Evolutionary conservation across 2,329 filamentous ascomycete species (phyloP).

Genomic region (Sarocladium kiliense): DNA sequence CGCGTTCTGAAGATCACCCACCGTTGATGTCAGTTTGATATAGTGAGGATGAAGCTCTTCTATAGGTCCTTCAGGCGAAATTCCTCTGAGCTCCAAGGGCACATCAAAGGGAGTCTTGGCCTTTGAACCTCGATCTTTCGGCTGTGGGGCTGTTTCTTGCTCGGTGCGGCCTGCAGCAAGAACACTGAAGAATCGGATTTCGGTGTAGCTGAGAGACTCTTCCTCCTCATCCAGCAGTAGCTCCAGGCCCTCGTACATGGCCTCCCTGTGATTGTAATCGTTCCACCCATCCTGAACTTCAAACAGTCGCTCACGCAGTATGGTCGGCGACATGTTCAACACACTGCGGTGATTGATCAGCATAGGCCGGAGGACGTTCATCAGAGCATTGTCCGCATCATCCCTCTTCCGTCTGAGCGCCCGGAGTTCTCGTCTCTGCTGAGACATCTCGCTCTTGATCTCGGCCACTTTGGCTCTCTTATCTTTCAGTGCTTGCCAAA

Average conservation of each 20-base stretch:
- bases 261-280: conserved; percentile 31
- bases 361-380: conserved; percentile 32
- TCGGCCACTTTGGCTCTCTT: conserved; percentile 23
- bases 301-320: conserved; percentile 23
- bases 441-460: conserved; percentile 26
- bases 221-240: conserved; percentile 29
- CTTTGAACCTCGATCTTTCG: background rate
- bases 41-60: conserved; percentile 45
- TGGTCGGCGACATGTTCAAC: conserved; percentile 15
- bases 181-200: conserved; percentile 33
- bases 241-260: conserved; percentile 31
- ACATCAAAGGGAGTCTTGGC: conserved; percentile 14
- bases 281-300: conserved; percentile 32
- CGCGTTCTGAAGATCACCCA: conserved; percentile 40
- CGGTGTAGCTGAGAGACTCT: conserved; percentile 27
- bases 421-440: conserved; percentile 24
- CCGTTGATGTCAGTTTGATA: conserved; percentile 33
- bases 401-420: conserved; percentile 27
- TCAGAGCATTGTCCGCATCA: conserved; percentile 34
- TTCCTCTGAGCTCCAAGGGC: conserved; percentile 29
- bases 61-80: conserved; percentile 25
- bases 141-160: conserved; percentile 1
- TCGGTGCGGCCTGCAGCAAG: conserved; percentile 23
- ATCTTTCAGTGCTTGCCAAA: conserved; percentile 31
- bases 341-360: conserved; percentile 21